These are phyloP conservation scores for Solanum chilense DNA, from an alignment of 257 asterid genomes.

Conservation along the genomic window DNA sequence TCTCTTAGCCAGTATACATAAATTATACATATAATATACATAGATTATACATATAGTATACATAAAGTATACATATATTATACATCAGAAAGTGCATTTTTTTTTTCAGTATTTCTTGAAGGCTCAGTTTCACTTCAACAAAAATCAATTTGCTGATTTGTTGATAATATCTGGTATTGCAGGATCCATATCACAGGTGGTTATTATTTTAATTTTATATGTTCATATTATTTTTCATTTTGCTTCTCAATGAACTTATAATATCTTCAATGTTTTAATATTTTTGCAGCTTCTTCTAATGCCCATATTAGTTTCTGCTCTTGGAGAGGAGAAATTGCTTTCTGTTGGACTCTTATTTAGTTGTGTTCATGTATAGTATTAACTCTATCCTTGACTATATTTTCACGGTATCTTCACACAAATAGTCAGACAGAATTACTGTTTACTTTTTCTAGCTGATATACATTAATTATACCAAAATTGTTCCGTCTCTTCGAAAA, in stretches of 20 bases:
- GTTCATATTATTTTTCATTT: not conserved
- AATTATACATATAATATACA: not conserved
- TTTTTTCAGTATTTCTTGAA: conserved; percentile 77
- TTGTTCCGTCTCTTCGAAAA: not conserved
- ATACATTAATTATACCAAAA: not conserved
- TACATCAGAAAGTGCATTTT: not conserved
- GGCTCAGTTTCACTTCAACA: conserved; percentile 81
- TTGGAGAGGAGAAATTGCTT: conserved; percentile 78
- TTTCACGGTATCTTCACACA: not conserved
- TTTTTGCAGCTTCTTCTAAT: conserved; percentile 53
- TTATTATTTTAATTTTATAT: not conserved
- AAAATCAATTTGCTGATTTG: conserved; percentile 84
- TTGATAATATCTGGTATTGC: conserved; percentile 71
- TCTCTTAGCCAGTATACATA: not conserved
- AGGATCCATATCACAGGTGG: conserved; percentile 72
- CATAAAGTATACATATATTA: not conserved
- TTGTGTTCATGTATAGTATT: conserved; percentile 38
- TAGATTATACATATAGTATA: not conserved
- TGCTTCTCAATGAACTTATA: not conserved
- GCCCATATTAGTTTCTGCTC: conserved; percentile 64
- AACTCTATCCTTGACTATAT: not conserved
- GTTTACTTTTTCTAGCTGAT: not conserved
- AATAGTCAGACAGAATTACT: not conserved
- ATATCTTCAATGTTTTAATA: not conserved
- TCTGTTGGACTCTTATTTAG: conserved; percentile 65